Conservation (phyloP, 2,329 filamentous ascomycete species). For the Rutstroemia sp. region DNA sequence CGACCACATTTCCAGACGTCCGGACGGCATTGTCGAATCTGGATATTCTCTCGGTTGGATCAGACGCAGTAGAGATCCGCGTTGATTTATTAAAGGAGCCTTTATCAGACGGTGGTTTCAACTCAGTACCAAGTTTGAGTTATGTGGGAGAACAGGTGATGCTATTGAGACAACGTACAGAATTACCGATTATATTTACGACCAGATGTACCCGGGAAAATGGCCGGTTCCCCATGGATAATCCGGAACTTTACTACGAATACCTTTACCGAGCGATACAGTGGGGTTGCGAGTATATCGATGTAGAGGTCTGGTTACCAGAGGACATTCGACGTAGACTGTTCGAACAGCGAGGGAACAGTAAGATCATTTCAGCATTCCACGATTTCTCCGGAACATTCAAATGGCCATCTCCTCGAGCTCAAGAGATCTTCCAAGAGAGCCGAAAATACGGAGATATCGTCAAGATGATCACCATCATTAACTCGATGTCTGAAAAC, state of each 20-base stretch:
- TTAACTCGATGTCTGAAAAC: slow-evolving; percentile 75
- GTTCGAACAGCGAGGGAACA: slow-evolving; percentile 65
- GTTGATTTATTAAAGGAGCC: slow-evolving; percentile 76
- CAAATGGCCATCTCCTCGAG: slow-evolving; percentile 71
- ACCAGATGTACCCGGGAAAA: slow-evolving; percentile 77
- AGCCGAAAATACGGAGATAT: slow-evolving; percentile 73
- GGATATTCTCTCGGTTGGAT: slow-evolving; percentile 79
- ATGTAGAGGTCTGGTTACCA: slow-evolving; percentile 82
- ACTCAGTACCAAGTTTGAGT: slow-evolving; percentile 65
- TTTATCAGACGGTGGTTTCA: slow-evolving; percentile 51
- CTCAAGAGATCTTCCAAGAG: slow-evolving; percentile 63
- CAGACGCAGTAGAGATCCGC: slow-evolving; percentile 77
- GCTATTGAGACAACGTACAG: slow-evolving; percentile 73
- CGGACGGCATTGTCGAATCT: slow-evolving; percentile 75
- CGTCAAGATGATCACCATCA: slow-evolving; percentile 85
- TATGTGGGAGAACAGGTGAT: slow-evolving; percentile 85
- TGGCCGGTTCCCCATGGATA: slow-evolving; percentile 76
- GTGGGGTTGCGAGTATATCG: slow-evolving; percentile 85
- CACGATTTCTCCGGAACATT: slow-evolving; percentile 82
- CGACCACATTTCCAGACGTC: slow-evolving; percentile 82
- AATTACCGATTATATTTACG: slow-evolving; percentile 86
- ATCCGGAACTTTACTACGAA: slow-evolving; percentile 65
- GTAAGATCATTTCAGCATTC: slow-evolving; percentile 84
- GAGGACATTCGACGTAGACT: slow-evolving; percentile 64
- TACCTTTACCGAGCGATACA: slow-evolving; percentile 80